phyloP scores from a whole-genome alignment of 192 early-diverging fungal genomes.

The Spizellomyces punctatus region DNA sequence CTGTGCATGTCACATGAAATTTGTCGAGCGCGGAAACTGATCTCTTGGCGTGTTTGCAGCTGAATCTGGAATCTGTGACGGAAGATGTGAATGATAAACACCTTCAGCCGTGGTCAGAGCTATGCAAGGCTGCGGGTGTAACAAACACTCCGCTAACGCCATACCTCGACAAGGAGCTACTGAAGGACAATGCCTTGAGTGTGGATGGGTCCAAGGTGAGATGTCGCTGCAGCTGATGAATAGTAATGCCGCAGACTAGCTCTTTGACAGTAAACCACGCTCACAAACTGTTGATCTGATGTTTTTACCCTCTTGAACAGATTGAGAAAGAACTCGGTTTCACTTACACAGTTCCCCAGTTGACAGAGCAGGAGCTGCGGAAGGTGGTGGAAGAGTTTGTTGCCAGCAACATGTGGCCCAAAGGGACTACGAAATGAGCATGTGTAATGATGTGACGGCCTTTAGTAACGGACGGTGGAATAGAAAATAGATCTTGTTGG shows the following conservation, averaged over 20 bases:
- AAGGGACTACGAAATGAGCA: slow-evolving; percentile 47
- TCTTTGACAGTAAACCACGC: background rate
- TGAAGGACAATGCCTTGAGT: slow-evolving; percentile 81
- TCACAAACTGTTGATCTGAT: background rate
- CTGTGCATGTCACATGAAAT: slow-evolving; percentile 1
- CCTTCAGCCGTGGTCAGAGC: slow-evolving; percentile 87
- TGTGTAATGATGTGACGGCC: no score
- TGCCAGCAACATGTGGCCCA: slow-evolving; percentile 82
- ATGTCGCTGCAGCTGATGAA: background rate
- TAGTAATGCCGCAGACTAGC: slow-evolving; percentile 16
- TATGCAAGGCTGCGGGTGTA: slow-evolving; percentile 72
- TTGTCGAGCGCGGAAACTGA: background rate
- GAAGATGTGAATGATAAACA: slow-evolving; percentile 96
- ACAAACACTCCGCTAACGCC: slow-evolving; percentile 87
- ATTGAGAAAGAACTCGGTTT: slow-evolving; percentile 74
- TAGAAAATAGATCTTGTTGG: no score
- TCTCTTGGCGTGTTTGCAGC: slow-evolving; percentile 37
- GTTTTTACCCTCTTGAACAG: slow-evolving; percentile 12
- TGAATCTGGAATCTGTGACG: slow-evolving; percentile 81
- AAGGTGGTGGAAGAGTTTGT: slow-evolving; percentile 84
- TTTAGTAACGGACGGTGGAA: no score
- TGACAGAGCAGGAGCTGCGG: slow-evolving; percentile 68
- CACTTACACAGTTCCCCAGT: slow-evolving; percentile 63
- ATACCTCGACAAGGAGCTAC: slow-evolving; percentile 89
- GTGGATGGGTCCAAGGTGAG: slow-evolving; percentile 77